Base-by-base conservation (phyloP, 768 basidiomycete genomes). In the Suillus tomentosus region DNA sequence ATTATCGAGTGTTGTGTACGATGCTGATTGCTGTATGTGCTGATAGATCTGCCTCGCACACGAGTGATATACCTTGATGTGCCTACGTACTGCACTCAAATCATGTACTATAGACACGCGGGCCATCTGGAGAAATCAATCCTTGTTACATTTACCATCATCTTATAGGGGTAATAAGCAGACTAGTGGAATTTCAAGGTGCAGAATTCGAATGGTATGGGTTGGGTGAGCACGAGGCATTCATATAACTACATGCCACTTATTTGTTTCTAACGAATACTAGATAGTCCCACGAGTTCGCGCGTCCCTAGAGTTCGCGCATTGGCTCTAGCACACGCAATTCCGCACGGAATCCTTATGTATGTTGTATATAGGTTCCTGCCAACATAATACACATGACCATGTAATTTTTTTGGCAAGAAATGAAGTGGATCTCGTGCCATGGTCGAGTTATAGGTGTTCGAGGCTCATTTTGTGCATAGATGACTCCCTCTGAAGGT, bases 51-150 rank as follows among this genome's bases (percentile, higher is more conserved):
- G 40, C 27, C 57, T 17, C 1, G 27, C 40, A 58, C 42, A 19
- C 27, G 27, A 58, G 0, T 42, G 40, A 43, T 42, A 58, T 58
- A 58, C 57, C 57, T 58, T 42, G 57, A 19, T 58, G 10, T 42
- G 37, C 40, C 15, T 42, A 58, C 24, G 17, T 27, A 27, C 39
- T 42, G 10, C n/a, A 58, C 22, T 42, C 57, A 58, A 58, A 19
- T 2, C 57, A 58, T 58, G 57, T 58, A 58, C 40, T 42, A 58
- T 58, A 58, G 40, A 58, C 42, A 58, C 55, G n/a, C 17, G 27
- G 31, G 31, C 31, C 31, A 53, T 34, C 10, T 54, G 10, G 17
- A 53, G 31, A 5, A 19, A 19, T 50, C 22, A 50, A 50, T 50
- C 48, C 48, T 48, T 24, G 6, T 48, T 17, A 19, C 17, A 53